phyloP scores from a whole-genome alignment of 257 asterid genomes.

The Solanum arcanum region DNA sequence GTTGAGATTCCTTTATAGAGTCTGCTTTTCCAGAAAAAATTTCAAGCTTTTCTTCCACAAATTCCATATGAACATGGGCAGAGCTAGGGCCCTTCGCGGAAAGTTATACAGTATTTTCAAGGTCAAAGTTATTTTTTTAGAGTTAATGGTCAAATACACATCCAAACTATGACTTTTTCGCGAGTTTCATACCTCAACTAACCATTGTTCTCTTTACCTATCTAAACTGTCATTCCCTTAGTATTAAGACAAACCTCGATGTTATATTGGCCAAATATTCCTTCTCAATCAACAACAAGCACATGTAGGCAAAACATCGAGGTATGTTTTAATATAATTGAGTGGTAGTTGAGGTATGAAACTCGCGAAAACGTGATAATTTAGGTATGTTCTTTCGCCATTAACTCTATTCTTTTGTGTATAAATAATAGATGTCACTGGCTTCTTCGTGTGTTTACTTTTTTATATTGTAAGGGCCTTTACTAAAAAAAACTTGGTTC shows the following conservation, averaged over 20 bases:
- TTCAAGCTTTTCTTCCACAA: constrained; percentile 5
- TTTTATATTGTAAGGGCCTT: neutral
- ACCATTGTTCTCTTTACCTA: neutral
- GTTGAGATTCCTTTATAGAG: neutral
- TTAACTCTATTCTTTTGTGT: neutral
- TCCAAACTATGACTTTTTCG: neutral
- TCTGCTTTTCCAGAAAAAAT: constrained; percentile 46
- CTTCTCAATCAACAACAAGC: neutral
- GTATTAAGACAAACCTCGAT: neutral
- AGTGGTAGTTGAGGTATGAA: neutral
- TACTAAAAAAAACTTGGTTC: neutral
- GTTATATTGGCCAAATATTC: neutral
- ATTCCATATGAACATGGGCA: neutral
- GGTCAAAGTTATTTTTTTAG: neutral
- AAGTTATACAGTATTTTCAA: neutral
- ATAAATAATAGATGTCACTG: neutral
- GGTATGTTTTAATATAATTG: neutral
- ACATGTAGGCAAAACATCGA: neutral
- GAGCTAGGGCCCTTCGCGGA: neutral
- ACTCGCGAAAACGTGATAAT: neutral
- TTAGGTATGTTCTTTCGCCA: neutral
- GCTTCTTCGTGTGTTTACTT: neutral
- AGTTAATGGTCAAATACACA: neutral
- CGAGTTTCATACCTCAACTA: neutral
- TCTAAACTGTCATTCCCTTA: neutral